phyloP scores from a whole-genome alignment of 2,329 filamentous ascomycete genomes.

The Thelonectria discophora region DNA sequence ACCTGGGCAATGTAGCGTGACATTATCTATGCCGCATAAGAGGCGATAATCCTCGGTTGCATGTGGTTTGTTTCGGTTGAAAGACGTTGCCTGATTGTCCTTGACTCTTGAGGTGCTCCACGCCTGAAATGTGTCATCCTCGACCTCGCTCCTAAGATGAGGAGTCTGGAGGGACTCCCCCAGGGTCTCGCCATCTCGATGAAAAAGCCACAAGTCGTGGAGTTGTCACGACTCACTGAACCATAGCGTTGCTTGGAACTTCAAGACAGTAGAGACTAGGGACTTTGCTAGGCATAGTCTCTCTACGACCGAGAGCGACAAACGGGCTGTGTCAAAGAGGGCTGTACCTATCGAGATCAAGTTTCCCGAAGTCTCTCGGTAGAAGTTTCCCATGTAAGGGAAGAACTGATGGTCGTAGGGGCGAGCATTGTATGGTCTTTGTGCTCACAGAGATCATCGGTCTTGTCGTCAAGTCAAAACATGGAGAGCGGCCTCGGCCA shows the following conservation, averaged over 20 bases:
- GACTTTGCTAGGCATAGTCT: not conserved
- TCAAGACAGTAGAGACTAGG: not conserved
- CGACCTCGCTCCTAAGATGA: not conserved
- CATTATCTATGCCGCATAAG: slow-evolving; percentile 35
- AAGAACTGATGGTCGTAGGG: not conserved
- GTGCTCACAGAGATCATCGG: not conserved
- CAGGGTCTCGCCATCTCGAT: not conserved
- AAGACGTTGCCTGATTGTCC: not conserved
- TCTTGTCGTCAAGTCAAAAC: not conserved
- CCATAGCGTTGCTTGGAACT: not conserved
- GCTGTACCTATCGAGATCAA: not conserved
- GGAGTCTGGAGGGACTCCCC: not conserved
- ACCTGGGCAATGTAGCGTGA: slow-evolving; percentile 41
- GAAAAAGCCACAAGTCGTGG: not conserved
- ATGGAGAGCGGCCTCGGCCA: not conserved
- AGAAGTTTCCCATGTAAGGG: not conserved
- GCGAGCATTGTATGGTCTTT: not conserved
- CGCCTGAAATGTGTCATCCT: not conserved
- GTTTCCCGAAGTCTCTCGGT: not conserved
- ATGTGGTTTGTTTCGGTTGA: not conserved
- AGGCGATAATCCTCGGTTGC: slow-evolving; percentile 23
- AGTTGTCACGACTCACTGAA: not conserved
- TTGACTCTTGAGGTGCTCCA: not conserved
- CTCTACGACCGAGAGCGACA: not conserved
- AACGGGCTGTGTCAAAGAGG: not conserved